Percentiles rank a stretch among this genome's conserved stretches.
These are phyloP conservation scores for Salix viminalis DNA, from an alignment of 345 rosid genomes.

Conservation along the genomic window DNA sequence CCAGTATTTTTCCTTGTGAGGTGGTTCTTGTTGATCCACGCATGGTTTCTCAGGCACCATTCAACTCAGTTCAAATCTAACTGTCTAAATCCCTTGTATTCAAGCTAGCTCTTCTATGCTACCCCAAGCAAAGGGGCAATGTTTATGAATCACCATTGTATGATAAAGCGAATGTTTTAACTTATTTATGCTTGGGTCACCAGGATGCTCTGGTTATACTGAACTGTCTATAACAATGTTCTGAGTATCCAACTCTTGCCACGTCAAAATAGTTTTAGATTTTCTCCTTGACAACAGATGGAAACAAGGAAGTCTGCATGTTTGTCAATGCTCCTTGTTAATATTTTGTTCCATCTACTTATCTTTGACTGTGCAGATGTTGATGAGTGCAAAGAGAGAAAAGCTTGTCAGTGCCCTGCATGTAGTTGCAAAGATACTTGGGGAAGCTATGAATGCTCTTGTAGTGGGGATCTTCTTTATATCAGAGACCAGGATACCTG, in stretches of 20 bases:
- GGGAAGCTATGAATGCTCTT: slow-evolving; percentile 89
- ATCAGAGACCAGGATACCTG: slow-evolving; percentile 93
- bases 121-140: neutral
- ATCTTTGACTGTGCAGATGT: slow-evolving; percentile 45
- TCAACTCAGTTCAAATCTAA: neutral
- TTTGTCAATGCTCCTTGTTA: neutral
- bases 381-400: slow-evolving; percentile 89
- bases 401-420: slow-evolving; percentile 93
- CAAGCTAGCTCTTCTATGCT: neutral
- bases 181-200: neutral
- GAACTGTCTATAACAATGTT: neutral
- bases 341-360: neutral
- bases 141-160: neutral
- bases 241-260: neutral
- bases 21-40: neutral
- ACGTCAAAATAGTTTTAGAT: neutral
- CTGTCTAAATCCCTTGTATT: neutral
- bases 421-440: slow-evolving; percentile 92
- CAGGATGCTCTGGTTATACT: neutral
- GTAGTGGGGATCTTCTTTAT: slow-evolving; percentile 83
- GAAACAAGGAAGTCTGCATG: neutral
- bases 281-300: neutral
- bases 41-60: neutral
- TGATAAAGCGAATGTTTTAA: neutral
- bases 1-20: neutral